phyloP scores from a whole-genome alignment of 305 asterid genomes.

The Fraxinus sp. region DNA sequence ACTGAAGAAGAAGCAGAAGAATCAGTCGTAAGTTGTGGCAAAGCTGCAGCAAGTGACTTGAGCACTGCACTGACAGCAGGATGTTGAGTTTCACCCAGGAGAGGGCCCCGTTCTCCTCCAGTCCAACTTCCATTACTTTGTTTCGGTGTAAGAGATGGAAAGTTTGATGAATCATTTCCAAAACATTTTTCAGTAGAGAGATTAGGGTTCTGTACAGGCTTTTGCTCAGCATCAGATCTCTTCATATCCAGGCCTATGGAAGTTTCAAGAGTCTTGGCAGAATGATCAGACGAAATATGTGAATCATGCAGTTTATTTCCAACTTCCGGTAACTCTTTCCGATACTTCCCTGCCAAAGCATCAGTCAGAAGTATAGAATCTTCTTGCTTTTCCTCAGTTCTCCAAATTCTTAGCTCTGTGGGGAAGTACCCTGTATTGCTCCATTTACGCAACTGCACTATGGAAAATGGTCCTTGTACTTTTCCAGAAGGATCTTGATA shows the following conservation, averaged over 20 bases:
- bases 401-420: constrained; percentile 77
- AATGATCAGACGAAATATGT: constrained; percentile 30
- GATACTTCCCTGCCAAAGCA: constrained; percentile 76
- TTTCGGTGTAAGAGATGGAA: constrained; percentile 82
- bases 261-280: constrained; percentile 32
- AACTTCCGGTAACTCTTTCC: constrained; percentile 41
- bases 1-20: constrained; percentile 45
- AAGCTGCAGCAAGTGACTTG: constrained; percentile 53
- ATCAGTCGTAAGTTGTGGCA: constrained; percentile 35
- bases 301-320: constrained; percentile 30
- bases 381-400: constrained; percentile 49
- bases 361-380: constrained; percentile 65
- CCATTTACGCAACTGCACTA: constrained; percentile 94
- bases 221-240: constrained; percentile 39
- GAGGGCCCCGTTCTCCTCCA: constrained; percentile 38
- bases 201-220: constrained; percentile 35
- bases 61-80: constrained; percentile 40
- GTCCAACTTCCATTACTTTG: constrained; percentile 41
- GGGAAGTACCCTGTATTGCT: constrained; percentile 93
- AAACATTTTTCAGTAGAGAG: constrained; percentile 49
- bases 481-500: constrained; percentile 95
- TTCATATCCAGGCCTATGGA: constrained; percentile 40
- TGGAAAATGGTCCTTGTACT: constrained; percentile 93
- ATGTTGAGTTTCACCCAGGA: constrained; percentile 39
- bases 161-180: constrained; percentile 39